A percentile compares a stretch with the other conserved stretches of the same genome.
phyloP scores from a whole-genome alignment of 192 early-diverging fungal species.

The Coemansia sp. region DNA sequence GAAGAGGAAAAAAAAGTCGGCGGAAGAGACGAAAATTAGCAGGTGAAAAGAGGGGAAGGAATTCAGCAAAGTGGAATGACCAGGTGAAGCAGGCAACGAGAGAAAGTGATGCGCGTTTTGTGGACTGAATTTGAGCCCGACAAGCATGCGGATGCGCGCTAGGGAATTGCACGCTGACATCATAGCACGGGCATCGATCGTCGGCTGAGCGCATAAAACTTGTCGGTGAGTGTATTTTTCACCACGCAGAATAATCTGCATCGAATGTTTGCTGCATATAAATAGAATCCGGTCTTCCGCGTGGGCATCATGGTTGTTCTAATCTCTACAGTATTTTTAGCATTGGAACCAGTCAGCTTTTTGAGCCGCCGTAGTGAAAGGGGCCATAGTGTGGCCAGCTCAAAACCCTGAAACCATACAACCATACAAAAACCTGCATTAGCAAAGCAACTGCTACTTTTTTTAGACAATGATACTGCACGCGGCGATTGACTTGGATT shows the following conservation, averaged over 20 bases:
- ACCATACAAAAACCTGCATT: too few species aligned
- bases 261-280: background rate
- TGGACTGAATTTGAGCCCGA: background rate
- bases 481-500: background rate
- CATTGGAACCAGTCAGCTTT: too few species aligned
- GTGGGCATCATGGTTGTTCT: background rate
- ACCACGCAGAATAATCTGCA: background rate
- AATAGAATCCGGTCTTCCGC: background rate
- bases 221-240: background rate
- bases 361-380: too few species aligned
- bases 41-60: background rate
- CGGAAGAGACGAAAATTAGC: background rate
- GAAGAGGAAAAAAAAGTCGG: background rate
- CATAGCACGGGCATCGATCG: background rate
- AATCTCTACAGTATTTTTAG: background rate
- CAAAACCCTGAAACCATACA: too few species aligned
- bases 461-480: background rate
- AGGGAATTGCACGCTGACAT: background rate
- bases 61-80: background rate
- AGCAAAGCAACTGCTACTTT: too few species aligned
- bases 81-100: background rate
- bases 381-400: background rate
- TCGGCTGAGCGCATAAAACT: background rate
- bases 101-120: background rate
- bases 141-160: background rate